phyloP scores from a whole-genome alignment of 225 moss, liverwort and hornwort species.

The Climacium dendroides region DNA sequence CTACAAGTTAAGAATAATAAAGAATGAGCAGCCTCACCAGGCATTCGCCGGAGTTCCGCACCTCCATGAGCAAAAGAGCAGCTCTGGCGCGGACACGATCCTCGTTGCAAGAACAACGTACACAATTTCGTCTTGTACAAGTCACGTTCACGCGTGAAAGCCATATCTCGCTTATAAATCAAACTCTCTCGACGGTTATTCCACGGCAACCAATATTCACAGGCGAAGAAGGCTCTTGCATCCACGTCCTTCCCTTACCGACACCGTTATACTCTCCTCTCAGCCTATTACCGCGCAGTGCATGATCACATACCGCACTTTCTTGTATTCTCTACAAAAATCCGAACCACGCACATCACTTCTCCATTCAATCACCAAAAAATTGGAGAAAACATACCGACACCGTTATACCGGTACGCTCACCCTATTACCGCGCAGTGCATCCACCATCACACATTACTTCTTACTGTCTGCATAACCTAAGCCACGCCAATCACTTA shows the following conservation, averaged over 20 bases:
- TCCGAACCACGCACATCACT: background rate
- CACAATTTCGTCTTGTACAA: slow-evolving; percentile 99
- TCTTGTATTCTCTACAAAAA: background rate
- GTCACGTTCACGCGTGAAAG: slow-evolving; percentile 63
- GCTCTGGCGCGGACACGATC: slow-evolving; percentile 94
- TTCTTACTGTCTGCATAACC: background rate
- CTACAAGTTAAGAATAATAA: slow-evolving; percentile 3
- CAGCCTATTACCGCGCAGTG: background rate
- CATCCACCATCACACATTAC: background rate
- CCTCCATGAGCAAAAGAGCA: slow-evolving; percentile 99
- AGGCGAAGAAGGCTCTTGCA: background rate
- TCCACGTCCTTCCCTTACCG: slow-evolving; percentile 1
- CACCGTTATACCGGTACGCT: background rate
- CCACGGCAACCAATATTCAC: background rate
- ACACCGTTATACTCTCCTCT: background rate
- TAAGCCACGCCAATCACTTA: background rate
- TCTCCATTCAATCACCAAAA: background rate
- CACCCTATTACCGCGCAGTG: background rate
- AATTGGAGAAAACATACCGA: background rate
- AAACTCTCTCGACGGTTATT: background rate
- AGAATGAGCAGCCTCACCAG: slow-evolving; percentile 58
- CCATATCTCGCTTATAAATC: slow-evolving; percentile 14
- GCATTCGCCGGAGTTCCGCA: slow-evolving; percentile 87
- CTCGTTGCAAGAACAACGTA: slow-evolving; percentile 78
- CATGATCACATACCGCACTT: background rate